These are phyloP conservation scores for Viola odorata DNA, from an alignment of 345 rosid genomes.

Conservation along the genomic window DNA sequence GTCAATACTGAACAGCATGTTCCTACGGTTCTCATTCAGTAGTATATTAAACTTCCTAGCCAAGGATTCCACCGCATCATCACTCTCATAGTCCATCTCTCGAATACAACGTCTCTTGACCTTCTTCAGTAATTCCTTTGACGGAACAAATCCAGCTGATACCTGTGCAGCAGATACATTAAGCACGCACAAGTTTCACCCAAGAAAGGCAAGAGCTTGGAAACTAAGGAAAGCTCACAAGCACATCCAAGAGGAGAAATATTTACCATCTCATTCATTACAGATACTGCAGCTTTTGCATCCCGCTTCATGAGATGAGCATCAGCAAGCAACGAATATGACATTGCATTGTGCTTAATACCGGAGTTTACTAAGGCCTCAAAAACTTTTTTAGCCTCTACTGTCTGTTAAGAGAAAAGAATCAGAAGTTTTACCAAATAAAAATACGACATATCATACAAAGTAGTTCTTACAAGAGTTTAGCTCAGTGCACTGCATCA, in stretches of 20 bases:
- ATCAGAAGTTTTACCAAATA: slow-evolving; percentile 9
- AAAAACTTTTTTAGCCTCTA: slow-evolving; percentile 80
- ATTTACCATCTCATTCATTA: slow-evolving; percentile 68
- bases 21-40: slow-evolving; percentile 77
- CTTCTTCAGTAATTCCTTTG: slow-evolving; percentile 72
- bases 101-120: slow-evolving; percentile 74
- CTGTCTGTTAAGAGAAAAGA: slow-evolving; percentile 48
- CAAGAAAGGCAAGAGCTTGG: slow-evolving; percentile 1
- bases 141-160: slow-evolving; percentile 67
- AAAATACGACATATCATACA: slow-evolving; percentile 5
- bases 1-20: slow-evolving; percentile 60
- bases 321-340: slow-evolving; percentile 79
- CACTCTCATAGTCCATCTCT: slow-evolving; percentile 65
- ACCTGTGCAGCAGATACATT: slow-evolving; percentile 40
- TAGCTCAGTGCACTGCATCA: not conserved
- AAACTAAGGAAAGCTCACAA: slow-evolving; percentile 1
- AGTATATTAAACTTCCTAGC: slow-evolving; percentile 54
- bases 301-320: slow-evolving; percentile 87
- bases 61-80: slow-evolving; percentile 48
- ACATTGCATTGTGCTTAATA: slow-evolving; percentile 68
- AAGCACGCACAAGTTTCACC: slow-evolving; percentile 3
- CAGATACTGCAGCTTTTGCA: slow-evolving; percentile 67
- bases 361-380: slow-evolving; percentile 74
- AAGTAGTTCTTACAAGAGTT: not conserved
- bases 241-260: not conserved